phyloP scores from a whole-genome alignment of 2,329 filamentous ascomycete species.

The Fusarium newnesense region DNA sequence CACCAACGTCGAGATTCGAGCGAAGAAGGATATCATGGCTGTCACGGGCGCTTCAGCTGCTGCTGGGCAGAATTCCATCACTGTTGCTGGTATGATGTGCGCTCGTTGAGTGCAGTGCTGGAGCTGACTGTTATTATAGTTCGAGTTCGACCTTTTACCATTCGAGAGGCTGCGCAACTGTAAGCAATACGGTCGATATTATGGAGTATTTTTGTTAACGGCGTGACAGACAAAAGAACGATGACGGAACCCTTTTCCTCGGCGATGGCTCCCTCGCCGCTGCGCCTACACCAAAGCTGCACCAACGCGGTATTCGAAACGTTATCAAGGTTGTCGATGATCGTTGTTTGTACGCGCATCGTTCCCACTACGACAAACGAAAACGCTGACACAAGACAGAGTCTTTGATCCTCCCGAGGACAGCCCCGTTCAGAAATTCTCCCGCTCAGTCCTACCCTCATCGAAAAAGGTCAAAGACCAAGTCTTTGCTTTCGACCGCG shows the following conservation, averaged over 20 bases:
- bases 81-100: conserved; percentile 61
- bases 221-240: conserved; percentile 66
- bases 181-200: conserved; percentile 49
- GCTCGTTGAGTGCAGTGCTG: background rate
- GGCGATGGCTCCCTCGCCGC: conserved; percentile 96
- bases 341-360: conserved; percentile 82
- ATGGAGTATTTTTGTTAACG: conserved; percentile 18
- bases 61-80: conserved; percentile 63
- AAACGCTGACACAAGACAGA: conserved; percentile 59
- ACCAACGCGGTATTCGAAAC: conserved; percentile 85
- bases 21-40: conserved; percentile 30
- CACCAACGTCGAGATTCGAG: background rate
- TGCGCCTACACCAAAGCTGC: conserved; percentile 83
- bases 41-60: conserved; percentile 34
- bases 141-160: conserved; percentile 78
- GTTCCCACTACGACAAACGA: background rate
- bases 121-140: conserved; percentile 58
- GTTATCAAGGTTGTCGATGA: conserved; percentile 98
- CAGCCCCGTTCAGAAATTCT: conserved; percentile 88
- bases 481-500: conserved; percentile 94
- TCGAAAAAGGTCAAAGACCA: conserved; percentile 97
- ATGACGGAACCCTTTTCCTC: conserved; percentile 92
- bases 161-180: conserved; percentile 94
- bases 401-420: conserved; percentile 98
- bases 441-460: conserved; percentile 79